Percentiles rank a stretch among this genome's conserved stretches.
Conservation (phyloP, 352 stramenopile genomes). For the Pythium aquatile region DNA sequence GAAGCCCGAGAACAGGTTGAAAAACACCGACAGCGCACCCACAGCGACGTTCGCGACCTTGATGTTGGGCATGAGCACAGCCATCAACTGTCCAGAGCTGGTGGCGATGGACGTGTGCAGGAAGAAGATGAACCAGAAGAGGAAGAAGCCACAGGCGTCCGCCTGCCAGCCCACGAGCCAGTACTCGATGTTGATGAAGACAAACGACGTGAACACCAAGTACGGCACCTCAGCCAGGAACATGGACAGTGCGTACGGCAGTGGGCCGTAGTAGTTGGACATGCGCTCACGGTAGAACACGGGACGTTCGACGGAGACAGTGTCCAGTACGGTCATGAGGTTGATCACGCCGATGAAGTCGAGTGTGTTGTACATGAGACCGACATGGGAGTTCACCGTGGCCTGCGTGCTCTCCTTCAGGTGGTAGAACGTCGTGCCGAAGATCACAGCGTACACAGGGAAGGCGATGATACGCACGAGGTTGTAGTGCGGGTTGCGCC, state of each 20-base stretch:
- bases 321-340: conserved; percentile 37
- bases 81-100: conserved; percentile 43
- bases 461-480: conserved; percentile 61
- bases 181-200: conserved; percentile 49
- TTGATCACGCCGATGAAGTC: conserved; percentile 57
- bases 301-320: conserved; percentile 22
- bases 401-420: conserved; percentile 30
- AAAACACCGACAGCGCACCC: conserved; percentile 40
- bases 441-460: conserved; percentile 57
- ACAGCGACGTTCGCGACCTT: conserved; percentile 56
- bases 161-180: conserved; percentile 41
- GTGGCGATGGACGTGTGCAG: conserved; percentile 41
- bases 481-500: conserved; percentile 50
- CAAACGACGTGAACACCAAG: conserved; percentile 23
- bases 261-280: conserved; percentile 49
- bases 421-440: conserved; percentile 68
- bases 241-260: conserved; percentile 43
- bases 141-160: conserved; percentile 34
- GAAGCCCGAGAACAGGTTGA: conserved; percentile 50
- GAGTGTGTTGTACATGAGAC: conserved; percentile 73
- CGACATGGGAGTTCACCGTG: conserved; percentile 59
- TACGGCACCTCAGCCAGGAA: conserved; percentile 47
- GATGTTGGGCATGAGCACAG: conserved; percentile 44
- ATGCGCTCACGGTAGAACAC: conserved; percentile 41
- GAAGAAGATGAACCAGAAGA: conserved; percentile 46